These are phyloP conservation scores for Leersia perrieri DNA, from an alignment of 176 grass and related monocot genomes.

Conservation along the genomic window DNA sequence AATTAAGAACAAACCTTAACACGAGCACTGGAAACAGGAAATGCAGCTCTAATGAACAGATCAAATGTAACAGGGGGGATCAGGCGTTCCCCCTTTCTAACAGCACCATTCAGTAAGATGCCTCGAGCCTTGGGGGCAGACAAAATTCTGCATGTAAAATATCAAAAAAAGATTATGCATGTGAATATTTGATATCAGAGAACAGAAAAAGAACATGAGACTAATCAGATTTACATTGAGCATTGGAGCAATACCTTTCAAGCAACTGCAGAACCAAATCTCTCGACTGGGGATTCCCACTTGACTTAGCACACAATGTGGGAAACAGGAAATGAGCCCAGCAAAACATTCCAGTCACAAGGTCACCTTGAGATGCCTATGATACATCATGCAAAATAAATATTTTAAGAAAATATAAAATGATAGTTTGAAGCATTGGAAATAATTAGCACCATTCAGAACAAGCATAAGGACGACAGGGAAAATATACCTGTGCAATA, in stretches of 20 bases:
- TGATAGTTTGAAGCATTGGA: neutral
- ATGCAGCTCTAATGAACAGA: conserved; percentile 71
- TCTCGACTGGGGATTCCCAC: conserved; percentile 76
- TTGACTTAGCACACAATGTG: conserved; percentile 66
- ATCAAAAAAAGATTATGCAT: neutral
- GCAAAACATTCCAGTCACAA: conserved; percentile 73
- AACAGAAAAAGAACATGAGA: neutral
- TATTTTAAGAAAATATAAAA: neutral
- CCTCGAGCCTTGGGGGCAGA: conserved; percentile 65
- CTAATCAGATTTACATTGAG: conserved; percentile 3
- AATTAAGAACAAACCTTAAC: conserved; percentile 56
- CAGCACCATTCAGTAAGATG: conserved; percentile 80
- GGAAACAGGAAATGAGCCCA: conserved; percentile 89
- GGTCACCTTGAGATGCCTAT: conserved; percentile 85
- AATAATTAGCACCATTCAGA: neutral
- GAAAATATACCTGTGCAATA: conserved; percentile 70
- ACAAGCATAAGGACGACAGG: neutral
- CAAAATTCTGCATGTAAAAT: conserved; percentile 56
- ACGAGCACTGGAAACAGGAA: conserved; percentile 55
- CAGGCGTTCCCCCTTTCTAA: conserved; percentile 88
- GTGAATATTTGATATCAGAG: neutral
- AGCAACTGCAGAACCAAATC: conserved; percentile 90
- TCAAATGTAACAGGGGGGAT: conserved; percentile 75
- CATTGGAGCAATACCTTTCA: conserved; percentile 63
- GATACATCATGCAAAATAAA: neutral